phyloP scores from a whole-genome alignment of 345 rosid genomes.

The Zanthoxylum bungeanum region DNA sequence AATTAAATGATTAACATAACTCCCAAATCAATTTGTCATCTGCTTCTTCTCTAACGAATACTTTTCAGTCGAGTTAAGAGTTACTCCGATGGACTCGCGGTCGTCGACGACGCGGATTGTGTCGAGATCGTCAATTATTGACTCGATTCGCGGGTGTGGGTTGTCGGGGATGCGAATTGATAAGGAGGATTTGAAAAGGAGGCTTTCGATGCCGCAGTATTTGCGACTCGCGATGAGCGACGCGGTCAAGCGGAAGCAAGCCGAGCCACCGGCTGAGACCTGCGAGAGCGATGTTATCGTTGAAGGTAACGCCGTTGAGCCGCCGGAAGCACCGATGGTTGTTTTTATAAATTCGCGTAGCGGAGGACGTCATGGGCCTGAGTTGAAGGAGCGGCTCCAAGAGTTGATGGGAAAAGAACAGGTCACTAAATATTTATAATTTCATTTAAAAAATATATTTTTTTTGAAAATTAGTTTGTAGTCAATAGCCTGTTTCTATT shows the following conservation, averaged over 20 bases:
- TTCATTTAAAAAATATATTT: not conserved
- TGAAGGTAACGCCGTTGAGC: conserved; percentile 5
- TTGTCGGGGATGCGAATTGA: conserved; percentile 63
- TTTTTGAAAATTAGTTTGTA: not conserved
- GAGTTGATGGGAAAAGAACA: conserved; percentile 76
- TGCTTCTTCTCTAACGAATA: not conserved
- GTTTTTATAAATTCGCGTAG: conserved; percentile 80
- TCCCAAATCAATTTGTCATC: not conserved
- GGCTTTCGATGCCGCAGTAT: conserved; percentile 61
- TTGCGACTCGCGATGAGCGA: conserved; percentile 64
- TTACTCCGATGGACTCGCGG: conserved; percentile 45
- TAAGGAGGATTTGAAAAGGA: conserved; percentile 57
- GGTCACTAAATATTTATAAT: conserved; percentile 25
- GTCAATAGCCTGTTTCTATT: not conserved
- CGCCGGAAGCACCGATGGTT: conserved; percentile 71
- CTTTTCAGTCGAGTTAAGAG: not conserved
- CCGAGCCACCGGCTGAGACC: conserved; percentile 32
- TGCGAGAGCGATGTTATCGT: conserved; percentile 13
- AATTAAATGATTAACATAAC: not conserved
- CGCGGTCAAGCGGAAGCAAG: conserved; percentile 50
- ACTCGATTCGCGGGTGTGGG: conserved; percentile 59
- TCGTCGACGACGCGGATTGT: conserved; percentile 48
- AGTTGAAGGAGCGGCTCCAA: conserved; percentile 65
- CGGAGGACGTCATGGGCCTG: conserved; percentile 83
- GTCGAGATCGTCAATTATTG: conserved; percentile 59